Conservation (phyloP, 1,139 yeast species). For the Geotrichum bryndzae region DNA sequence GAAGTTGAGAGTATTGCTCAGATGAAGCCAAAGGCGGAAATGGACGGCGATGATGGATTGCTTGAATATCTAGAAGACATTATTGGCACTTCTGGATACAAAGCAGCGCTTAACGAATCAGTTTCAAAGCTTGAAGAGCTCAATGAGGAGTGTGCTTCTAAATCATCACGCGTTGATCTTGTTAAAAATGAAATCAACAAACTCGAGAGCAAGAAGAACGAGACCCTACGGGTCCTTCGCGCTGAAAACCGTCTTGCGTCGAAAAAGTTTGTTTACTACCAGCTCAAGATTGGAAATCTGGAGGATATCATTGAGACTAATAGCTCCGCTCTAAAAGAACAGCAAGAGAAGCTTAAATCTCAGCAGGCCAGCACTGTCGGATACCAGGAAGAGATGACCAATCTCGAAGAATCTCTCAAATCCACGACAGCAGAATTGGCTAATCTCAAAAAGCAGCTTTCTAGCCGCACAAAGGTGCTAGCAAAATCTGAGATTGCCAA, state of each 20-base stretch:
- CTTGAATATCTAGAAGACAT: constrained; percentile 93
- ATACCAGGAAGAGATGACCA: constrained; percentile 38
- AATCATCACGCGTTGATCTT: constrained; percentile 69
- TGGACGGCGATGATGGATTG: constrained; percentile 86
- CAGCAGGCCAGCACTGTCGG: constrained; percentile 43
- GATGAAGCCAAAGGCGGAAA: constrained; percentile 96
- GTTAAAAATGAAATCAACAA: constrained; percentile 71
- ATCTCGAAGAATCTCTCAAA: constrained; percentile 36
- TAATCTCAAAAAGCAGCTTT: constrained; percentile 26
- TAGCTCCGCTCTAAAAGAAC: constrained; percentile 39
- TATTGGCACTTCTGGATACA: constrained; percentile 87
- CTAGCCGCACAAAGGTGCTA: constrained; percentile 26
- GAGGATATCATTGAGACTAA: constrained; percentile 14
- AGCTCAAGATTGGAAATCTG: constrained; percentile 28
- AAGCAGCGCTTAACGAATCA: constrained; percentile 64
- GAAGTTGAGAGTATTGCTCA: constrained; percentile 98
- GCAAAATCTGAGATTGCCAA: constrained; percentile 40
- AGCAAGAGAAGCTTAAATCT: constrained; percentile 38
- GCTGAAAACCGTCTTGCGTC: constrained; percentile 58
- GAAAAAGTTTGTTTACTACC: constrained; percentile 53
- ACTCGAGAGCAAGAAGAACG: constrained; percentile 63
- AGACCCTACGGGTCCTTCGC: constrained; percentile 60
- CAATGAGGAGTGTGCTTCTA: constrained; percentile 75
- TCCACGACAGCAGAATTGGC: constrained; percentile 34
- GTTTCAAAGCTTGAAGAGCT: constrained; percentile 55